phyloP scores from a whole-genome alignment of 768 basidiomycete species.

The Xerocomellus dryophilus region DNA sequence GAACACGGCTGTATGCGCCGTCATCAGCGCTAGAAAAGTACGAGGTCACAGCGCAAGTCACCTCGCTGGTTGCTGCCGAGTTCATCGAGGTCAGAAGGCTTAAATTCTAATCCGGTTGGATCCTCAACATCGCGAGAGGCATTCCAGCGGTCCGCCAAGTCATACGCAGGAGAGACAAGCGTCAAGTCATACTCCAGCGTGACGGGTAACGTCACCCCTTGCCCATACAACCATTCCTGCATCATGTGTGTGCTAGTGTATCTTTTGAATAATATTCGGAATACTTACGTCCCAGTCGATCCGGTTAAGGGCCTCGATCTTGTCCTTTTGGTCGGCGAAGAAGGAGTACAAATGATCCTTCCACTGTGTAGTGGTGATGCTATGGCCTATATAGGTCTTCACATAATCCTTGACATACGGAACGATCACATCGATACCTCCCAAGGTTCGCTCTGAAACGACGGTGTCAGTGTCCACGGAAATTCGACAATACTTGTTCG shows the following conservation, averaged over 20 bases:
- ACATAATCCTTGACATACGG: conserved; percentile 59
- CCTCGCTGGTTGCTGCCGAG: conserved; percentile 54
- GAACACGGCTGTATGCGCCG: conserved; percentile 45
- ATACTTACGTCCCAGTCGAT: conserved; percentile 56
- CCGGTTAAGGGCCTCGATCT: conserved; percentile 46
- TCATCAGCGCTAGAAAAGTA: neutral
- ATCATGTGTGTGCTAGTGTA: neutral
- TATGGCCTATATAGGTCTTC: conserved; percentile 50
- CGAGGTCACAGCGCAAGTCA: conserved; percentile 9
- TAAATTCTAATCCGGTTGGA: conserved; percentile 39
- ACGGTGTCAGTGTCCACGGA: neutral
- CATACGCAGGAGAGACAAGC: conserved; percentile 50
- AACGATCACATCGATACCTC: conserved; percentile 53
- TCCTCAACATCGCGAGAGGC: conserved; percentile 38
- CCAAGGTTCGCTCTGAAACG: conserved; percentile 47
- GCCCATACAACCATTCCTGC: conserved; percentile 57
- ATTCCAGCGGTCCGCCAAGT: conserved; percentile 54
- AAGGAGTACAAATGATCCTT: conserved; percentile 54
- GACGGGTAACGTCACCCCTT: conserved; percentile 48
- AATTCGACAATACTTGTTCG: conserved; percentile 17
- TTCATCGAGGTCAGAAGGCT: conserved; percentile 40
- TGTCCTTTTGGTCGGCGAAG: conserved; percentile 39
- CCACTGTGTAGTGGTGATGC: conserved; percentile 61
- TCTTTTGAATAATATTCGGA: neutral
- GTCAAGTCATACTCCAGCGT: conserved; percentile 52